phyloP scores from a whole-genome alignment of 208 protist species.

The Acanthamoeba healyi region DNA sequence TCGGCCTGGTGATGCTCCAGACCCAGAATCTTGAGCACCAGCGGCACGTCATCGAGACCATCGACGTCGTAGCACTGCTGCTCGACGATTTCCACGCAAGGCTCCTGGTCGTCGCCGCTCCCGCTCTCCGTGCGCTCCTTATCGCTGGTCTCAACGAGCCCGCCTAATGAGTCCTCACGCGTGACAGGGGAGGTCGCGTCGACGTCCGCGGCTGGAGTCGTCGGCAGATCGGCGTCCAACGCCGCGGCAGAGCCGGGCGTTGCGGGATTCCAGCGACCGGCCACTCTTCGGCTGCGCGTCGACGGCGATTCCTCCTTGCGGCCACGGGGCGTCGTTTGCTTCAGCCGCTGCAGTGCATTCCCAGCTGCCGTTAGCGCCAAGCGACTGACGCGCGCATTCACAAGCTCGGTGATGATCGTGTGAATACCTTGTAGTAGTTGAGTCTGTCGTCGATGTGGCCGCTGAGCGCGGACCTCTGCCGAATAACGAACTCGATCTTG shows the following conservation, averaged over 20 bases:
- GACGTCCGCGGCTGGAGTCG: no score
- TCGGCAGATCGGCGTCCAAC: no score
- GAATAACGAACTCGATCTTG: slow-evolving; percentile 52
- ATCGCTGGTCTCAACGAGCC: no score
- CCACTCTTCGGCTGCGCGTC: background rate
- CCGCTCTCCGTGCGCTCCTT: no score
- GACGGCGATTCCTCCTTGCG: background rate
- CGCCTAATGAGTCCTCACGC: no score
- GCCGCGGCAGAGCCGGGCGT: background rate
- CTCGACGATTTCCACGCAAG: background rate
- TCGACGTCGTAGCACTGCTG: background rate
- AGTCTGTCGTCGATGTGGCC: background rate
- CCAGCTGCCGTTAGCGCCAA: background rate
- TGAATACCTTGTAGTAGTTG: background rate
- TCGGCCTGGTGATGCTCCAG: background rate
- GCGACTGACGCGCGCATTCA: background rate
- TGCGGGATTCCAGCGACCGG: no score
- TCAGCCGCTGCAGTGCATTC: background rate
- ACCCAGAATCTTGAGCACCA: slow-evolving; percentile 17
- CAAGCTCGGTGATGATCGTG: background rate
- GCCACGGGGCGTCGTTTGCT: background rate
- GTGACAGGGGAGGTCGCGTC: no score
- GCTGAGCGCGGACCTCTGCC: background rate
- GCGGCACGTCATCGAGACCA: background rate
- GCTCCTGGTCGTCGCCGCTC: background rate